phyloP scores from a whole-genome alignment of 257 asterid genomes.

The Solanum ossicruentum region DNA sequence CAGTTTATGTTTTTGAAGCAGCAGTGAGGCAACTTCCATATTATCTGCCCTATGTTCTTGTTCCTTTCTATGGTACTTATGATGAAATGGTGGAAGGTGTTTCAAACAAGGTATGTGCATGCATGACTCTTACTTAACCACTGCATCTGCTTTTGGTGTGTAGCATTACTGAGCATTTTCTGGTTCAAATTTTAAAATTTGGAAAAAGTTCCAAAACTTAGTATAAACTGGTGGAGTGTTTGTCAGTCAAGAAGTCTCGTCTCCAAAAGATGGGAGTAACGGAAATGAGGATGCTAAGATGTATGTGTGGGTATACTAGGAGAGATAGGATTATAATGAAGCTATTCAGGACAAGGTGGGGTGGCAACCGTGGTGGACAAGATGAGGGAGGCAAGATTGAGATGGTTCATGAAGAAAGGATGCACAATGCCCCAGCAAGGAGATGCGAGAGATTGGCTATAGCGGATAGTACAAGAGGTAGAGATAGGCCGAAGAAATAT shows the following conservation, averaged over 20 bases:
- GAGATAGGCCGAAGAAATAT: not conserved
- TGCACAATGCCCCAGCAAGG: not conserved
- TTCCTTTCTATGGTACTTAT: conserved; percentile 36
- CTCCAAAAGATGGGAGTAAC: not conserved
- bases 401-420: not conserved
- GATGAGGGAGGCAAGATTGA: not conserved
- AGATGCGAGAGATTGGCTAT: not conserved
- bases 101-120: conserved; percentile 34
- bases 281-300: not conserved
- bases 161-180: not conserved
- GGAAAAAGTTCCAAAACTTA: not conserved
- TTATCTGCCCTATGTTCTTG: conserved; percentile 21
- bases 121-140: not conserved
- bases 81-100: conserved; percentile 49
- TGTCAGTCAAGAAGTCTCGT: not conserved
- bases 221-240: not conserved
- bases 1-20: conserved; percentile 51
- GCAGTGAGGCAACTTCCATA: conserved; percentile 30
- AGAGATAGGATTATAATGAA: not conserved
- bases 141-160: not conserved
- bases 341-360: not conserved
- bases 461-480: not conserved
- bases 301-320: not conserved
- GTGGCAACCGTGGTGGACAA: not conserved
- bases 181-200: not conserved